Conservation (phyloP, 208 protist genomes). For the Leishmania turanica region DNA sequence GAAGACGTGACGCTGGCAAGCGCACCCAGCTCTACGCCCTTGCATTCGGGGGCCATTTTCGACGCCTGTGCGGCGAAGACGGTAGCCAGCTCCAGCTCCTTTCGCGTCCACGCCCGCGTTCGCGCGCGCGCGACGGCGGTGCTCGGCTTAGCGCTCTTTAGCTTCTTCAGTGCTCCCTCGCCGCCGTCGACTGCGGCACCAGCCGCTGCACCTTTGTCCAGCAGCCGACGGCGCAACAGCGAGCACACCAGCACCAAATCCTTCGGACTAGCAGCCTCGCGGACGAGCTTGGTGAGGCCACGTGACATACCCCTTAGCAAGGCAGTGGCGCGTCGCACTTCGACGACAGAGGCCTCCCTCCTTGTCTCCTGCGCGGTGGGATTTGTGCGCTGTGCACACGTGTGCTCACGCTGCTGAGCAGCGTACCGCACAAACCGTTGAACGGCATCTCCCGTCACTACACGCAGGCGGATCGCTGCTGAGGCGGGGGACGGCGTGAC, state of each 20-base stretch:
- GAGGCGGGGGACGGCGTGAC: not conserved
- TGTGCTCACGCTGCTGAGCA: not conserved
- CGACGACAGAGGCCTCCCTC: not conserved
- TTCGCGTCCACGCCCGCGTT: not conserved
- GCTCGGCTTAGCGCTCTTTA: not conserved
- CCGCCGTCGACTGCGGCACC: not conserved
- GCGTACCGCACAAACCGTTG: slow-evolving; percentile 9
- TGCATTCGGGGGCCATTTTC: slow-evolving; percentile 24
- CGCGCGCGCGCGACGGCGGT: not conserved
- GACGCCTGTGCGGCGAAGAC: slow-evolving; percentile 19
- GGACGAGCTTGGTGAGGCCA: not conserved
- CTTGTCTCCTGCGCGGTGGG: not conserved
- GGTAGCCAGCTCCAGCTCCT: slow-evolving; percentile 22
- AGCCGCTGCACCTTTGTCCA: not conserved
- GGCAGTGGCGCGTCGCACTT: slow-evolving; percentile 1
- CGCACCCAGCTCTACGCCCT: slow-evolving; percentile 27
- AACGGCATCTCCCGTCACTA: slow-evolving; percentile 3
- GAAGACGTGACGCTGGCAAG: slow-evolving; percentile 31
- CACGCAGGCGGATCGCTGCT: slow-evolving; percentile 5
- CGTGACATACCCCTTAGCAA: not conserved
- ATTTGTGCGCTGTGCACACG: not conserved
- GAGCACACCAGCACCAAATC: slow-evolving; percentile 21
- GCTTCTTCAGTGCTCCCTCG: not conserved
- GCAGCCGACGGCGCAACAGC: slow-evolving; percentile 22
- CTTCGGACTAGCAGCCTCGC: slow-evolving; percentile 11